phyloP scores from a whole-genome alignment of 1,284 basidiomycete genomes.

The Austroboletus novae-zelandiae region DNA sequence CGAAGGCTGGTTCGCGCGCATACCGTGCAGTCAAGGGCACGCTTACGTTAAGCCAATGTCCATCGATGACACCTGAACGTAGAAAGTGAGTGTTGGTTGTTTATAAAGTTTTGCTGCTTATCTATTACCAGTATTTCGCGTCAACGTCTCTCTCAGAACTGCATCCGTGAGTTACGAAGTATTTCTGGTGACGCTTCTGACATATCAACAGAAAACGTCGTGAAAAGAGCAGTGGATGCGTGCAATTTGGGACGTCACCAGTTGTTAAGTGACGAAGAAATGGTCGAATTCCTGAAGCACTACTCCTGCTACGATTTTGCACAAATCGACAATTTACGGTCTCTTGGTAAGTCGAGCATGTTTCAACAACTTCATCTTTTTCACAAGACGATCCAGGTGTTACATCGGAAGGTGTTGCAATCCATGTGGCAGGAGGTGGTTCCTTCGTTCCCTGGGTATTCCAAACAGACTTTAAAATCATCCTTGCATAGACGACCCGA shows the following conservation, averaged over 20 bases:
- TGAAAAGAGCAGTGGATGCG: background rate
- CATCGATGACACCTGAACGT: background rate
- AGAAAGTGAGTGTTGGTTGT: background rate
- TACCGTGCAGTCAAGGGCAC: background rate
- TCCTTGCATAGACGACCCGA: background rate
- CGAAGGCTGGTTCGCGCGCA: background rate
- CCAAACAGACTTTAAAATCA: background rate
- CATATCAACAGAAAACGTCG: background rate
- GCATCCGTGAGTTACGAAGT: background rate
- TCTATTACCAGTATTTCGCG: background rate
- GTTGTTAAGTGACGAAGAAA: background rate
- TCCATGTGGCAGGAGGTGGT: background rate
- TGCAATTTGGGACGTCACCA: background rate
- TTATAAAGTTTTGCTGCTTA: background rate
- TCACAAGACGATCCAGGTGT: background rate
- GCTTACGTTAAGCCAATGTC: background rate
- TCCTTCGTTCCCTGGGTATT: too few species aligned
- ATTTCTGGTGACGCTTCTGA: background rate
- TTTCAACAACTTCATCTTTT: background rate
- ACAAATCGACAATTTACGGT: background rate
- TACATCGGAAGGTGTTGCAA: background rate
- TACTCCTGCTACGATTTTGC: background rate
- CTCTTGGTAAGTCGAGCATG: background rate
- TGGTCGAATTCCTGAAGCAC: background rate
- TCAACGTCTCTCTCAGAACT: background rate